Evolutionary conservation across 192 early-diverging fungal genomes (phyloP), one percentile per base, ranked within the genome.

Genomic region (Powellomyces hirtus): DNA sequence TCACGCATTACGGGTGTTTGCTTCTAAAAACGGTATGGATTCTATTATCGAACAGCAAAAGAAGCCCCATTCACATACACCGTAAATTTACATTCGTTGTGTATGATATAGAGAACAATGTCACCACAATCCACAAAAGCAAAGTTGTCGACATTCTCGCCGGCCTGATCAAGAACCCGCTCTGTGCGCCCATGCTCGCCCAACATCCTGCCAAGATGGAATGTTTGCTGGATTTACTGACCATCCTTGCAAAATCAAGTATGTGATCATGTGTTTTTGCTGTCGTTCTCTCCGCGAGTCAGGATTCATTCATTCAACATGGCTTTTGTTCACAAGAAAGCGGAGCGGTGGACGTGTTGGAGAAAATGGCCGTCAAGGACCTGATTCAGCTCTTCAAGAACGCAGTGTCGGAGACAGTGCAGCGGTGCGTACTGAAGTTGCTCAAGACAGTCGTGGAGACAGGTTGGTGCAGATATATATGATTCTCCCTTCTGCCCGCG

Each of bases 381-480:
- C 62, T 78, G 24, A 62, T 78, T 11, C 4, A 29, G 34, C 53
- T 78, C 29, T 75, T 72, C 64, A 64, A 38, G 29, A 72, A 42
- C 50, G 38, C 65, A 50, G 34, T 31, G 3, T 29, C 34, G 42
- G 81, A 83, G 26, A 34, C 62, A 29, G n/a, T 79, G 24, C 75
- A 75, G 58, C 72, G 75, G 33, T 31, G 56, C 13, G 46, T 58
- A 7, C 61, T 79, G 44, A 79, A 78, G 30, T 49, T 79, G 6
- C 45, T 83, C 45, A 72, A 75, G 44, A 62, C 67, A 0, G 36
- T 79, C 1, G 72, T 78, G 38, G 77, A 80, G 49, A 79, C 78
- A 34, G 64, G 77, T 72, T 2, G 29, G 52, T 59, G n/a, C 14
- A 10, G 29, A 42, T 42, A 8, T 13, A 8, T 42, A 8, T 8